Base-by-base conservation (phyloP, 805 yeast species). In the Spathaspora boniae region DNA sequence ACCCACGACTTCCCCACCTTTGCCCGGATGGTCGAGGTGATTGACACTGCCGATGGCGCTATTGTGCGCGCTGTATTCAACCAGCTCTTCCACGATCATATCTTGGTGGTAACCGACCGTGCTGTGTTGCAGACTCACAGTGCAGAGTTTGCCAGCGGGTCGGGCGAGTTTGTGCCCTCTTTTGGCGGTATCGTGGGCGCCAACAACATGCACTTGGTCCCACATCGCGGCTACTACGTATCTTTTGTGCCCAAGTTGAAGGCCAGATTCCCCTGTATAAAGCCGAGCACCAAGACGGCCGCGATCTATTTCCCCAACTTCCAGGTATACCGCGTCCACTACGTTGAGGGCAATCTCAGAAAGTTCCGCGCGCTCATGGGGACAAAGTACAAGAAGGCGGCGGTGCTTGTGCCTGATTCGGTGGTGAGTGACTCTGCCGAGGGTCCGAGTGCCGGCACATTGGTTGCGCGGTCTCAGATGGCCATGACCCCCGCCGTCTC, bases 1-100 rank as follows among this genome's bases (percentile, higher is more conserved):
- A 48, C 48, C 18, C 37, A 31, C 12, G 46, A 42, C 16, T 35
- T 51, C 33, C 68, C 34, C 46, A 19, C 34, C 46, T 26, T 17
- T 48, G 19, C 26, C 38, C 25, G 31, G 22, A 42, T 31, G 48
- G 30, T 38, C 29, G 28, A 19, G 26, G 9, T 34, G 45, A 41
- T 41, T 55, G 24, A 20, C 11, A 8, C 12, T 8, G 21, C 21
- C 4, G 24, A 23, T 22, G 11, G 11, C 12, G n/a, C 20, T 5
- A 30, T 25, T 3, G 26, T 45, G 12, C 21, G 23, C n/a, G 16
- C 24, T 4, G 29, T 42, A 9, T 19, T 43, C 9, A 46, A 48
- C 17, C 33, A 37, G 21, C 36, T 50, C 4, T 44, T 50, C 31
- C 15, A 26, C 9, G 41, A 48, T 20, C 36, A 39, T 22, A 24